These are phyloP conservation scores for Eragrostis curvula DNA, from an alignment of 176 grass and related monocot genomes.

Conservation along the genomic window DNA sequence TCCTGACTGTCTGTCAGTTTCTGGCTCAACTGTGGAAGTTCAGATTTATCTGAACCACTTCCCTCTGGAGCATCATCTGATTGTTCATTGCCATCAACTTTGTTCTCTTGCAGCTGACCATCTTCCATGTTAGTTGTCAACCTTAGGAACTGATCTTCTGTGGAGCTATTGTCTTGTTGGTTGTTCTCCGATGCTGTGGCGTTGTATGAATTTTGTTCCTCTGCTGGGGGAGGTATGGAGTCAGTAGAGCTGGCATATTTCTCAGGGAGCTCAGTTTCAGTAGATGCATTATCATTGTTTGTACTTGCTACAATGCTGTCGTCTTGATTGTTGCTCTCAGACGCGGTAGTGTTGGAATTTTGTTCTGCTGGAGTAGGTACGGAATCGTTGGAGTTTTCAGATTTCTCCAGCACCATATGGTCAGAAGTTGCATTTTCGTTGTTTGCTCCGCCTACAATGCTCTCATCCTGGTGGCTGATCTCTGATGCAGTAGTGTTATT, in stretches of 20 bases:
- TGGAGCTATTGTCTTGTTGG: conserved; percentile 45
- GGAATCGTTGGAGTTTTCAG: conserved; percentile 35
- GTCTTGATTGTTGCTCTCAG: conserved; percentile 36
- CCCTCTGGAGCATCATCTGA: conserved; percentile 41
- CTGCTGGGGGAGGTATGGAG: conserved; percentile 32
- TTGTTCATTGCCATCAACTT: conserved; percentile 40
- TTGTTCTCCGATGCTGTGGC: conserved; percentile 44
- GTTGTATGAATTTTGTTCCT: conserved; percentile 33
- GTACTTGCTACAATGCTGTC: conserved; percentile 29
- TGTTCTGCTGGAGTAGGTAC: conserved; percentile 36
- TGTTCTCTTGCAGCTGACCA: conserved; percentile 42
- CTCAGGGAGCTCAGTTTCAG: conserved; percentile 12
- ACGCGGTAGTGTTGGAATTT: conserved; percentile 35
- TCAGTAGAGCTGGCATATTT: conserved; percentile 33
- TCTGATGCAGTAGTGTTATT: conserved; percentile 33
- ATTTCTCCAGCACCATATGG: conserved; percentile 15
- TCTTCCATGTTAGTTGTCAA: conserved; percentile 75
- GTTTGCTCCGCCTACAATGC: conserved; percentile 32
- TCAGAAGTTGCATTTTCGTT: conserved; percentile 42
- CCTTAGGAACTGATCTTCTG: conserved; percentile 65
- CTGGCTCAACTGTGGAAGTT: conserved; percentile 43
- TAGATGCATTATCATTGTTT: conserved; percentile 38
- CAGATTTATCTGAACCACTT: conserved; percentile 47
- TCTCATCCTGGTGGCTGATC: conserved; percentile 44
- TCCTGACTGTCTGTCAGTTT: conserved; percentile 34